These are phyloP conservation scores for Serpula lacrymans DNA, from an alignment of 768 basidiomycete genomes.

Conservation along the genomic window DNA sequence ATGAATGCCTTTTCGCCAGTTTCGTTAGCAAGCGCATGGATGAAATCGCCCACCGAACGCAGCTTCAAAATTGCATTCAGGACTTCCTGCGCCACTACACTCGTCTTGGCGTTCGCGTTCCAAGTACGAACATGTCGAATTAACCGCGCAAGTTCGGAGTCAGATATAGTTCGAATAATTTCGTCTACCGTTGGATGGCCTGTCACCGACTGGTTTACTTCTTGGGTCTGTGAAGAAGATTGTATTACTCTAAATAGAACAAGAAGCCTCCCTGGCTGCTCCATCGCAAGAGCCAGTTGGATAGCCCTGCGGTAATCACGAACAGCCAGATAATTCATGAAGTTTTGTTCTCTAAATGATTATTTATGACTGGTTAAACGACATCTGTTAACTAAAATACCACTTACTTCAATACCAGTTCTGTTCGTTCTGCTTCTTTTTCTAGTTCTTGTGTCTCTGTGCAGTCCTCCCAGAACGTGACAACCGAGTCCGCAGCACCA, in stretches of 20 bases:
- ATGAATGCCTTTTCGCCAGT: no score
- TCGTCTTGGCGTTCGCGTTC: slow-evolving; percentile 94
- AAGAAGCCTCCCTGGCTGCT: slow-evolving; percentile 86
- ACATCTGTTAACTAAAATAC: background rate
- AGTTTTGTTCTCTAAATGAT: slow-evolving; percentile 93
- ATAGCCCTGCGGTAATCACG: slow-evolving; percentile 92
- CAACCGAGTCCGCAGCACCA: slow-evolving; percentile 92
- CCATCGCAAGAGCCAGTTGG: slow-evolving; percentile 86
- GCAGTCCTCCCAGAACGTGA: slow-evolving; percentile 96
- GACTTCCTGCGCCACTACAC: slow-evolving; percentile 78
- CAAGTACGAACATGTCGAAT: slow-evolving; percentile 83
- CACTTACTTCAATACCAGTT: slow-evolving; percentile 77
- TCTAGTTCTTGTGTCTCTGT: slow-evolving; percentile 80
- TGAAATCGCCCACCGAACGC: slow-evolving; percentile 69
- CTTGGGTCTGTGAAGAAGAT: slow-evolving; percentile 13
- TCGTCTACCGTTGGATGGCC: slow-evolving; percentile 75
- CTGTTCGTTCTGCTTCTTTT: slow-evolving; percentile 67
- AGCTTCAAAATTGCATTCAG: slow-evolving; percentile 80
- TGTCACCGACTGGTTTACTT: slow-evolving; percentile 43
- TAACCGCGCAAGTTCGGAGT: slow-evolving; percentile 75
- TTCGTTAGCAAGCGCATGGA: slow-evolving; percentile 51
- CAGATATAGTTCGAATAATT: slow-evolving; percentile 69
- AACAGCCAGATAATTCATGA: slow-evolving; percentile 81
- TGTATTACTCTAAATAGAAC: slow-evolving; percentile 71
- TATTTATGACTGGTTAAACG: slow-evolving; percentile 7